phyloP scores from a whole-genome alignment of 345 rosid genomes.

The Brassica carinata region DNA sequence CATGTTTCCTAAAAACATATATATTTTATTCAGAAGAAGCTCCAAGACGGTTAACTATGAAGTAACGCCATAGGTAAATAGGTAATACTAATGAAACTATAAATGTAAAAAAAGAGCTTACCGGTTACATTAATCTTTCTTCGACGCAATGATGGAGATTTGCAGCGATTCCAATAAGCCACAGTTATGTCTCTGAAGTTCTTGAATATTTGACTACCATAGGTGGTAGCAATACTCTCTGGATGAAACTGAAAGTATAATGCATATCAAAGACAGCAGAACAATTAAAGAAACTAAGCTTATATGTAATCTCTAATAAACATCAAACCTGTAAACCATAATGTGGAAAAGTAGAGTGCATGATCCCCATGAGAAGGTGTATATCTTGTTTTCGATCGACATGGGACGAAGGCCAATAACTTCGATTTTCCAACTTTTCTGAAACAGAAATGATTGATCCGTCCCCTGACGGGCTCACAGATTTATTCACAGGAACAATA shows the following conservation, averaged over 20 bases:
- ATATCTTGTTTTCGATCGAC: constrained; percentile 34
- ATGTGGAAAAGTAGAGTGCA: constrained; percentile 88
- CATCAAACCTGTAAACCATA: constrained; percentile 85
- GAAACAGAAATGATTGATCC: constrained; percentile 37
- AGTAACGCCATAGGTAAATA: neutral
- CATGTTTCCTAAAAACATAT: constrained; percentile 60
- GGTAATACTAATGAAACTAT: neutral
- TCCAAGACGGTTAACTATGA: constrained; percentile 12
- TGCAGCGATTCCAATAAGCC: constrained; percentile 63
- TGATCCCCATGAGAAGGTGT: constrained; percentile 82
- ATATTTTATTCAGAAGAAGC: constrained; percentile 60
- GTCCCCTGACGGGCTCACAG: constrained; percentile 32
- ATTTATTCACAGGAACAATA: constrained; percentile 36
- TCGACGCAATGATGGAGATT: constrained; percentile 39
- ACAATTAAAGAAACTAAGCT: neutral
- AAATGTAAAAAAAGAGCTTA: constrained; percentile 30
- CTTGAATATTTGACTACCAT: constrained; percentile 73
- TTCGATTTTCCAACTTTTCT: constrained; percentile 37
- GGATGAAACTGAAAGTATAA: constrained; percentile 80
- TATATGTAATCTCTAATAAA: constrained; percentile 1
- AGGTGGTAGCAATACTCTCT: constrained; percentile 85
- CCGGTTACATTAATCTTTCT: constrained; percentile 54
- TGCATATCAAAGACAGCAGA: constrained; percentile 34
- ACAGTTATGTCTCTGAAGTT: constrained; percentile 79
- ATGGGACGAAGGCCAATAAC: constrained; percentile 36